A percentile compares a stretch with the other conserved stretches of the same genome.
Evolutionary conservation across 2,329 filamentous ascomycete genomes (phyloP).

Genomic region (Aureobasidium melanogenum): DNA sequence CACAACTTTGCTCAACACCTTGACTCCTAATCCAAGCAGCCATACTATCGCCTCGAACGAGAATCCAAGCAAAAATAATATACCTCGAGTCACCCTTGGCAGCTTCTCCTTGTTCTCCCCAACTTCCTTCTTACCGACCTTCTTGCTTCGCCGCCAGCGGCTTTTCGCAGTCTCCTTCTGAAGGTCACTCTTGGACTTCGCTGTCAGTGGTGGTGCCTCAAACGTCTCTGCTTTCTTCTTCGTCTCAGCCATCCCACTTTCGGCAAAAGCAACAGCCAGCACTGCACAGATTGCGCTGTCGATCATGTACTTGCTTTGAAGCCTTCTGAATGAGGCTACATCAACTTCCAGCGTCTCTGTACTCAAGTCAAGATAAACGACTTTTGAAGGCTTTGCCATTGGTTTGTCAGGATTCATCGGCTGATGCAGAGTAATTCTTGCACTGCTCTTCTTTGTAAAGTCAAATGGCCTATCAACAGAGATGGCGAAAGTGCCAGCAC

Average conservation of each 20-base stretch:
- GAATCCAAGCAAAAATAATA: slow-evolving; percentile 32
- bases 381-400: slow-evolving; percentile 28
- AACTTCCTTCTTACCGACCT: slow-evolving; percentile 15
- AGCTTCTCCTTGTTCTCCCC: slow-evolving; percentile 21
- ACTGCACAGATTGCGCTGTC: slow-evolving; percentile 36
- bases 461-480: slow-evolving; percentile 29
- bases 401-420: slow-evolving; percentile 32
- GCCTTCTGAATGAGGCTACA: slow-evolving; percentile 31
- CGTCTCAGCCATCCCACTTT: slow-evolving; percentile 26
- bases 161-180: slow-evolving; percentile 7
- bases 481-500: slow-evolving; percentile 34
- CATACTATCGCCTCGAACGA: slow-evolving; percentile 35
- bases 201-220: slow-evolving; percentile 2
- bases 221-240: slow-evolving; percentile 10
- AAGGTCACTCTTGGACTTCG: not conserved
- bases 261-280: slow-evolving; percentile 37
- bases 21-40: slow-evolving; percentile 33
- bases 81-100: slow-evolving; percentile 29
- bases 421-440: slow-evolving; percentile 28
- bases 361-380: slow-evolving; percentile 37
- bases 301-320: slow-evolving; percentile 37
- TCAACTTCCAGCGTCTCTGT: slow-evolving; percentile 36
- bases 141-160: not conserved
- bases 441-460: not conserved
- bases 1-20: slow-evolving; percentile 31